Evolutionary conservation across 106 monocot species (phyloP), one percentile per base, ranked within the genome.

Genomic region (Allium cepa): DNA sequence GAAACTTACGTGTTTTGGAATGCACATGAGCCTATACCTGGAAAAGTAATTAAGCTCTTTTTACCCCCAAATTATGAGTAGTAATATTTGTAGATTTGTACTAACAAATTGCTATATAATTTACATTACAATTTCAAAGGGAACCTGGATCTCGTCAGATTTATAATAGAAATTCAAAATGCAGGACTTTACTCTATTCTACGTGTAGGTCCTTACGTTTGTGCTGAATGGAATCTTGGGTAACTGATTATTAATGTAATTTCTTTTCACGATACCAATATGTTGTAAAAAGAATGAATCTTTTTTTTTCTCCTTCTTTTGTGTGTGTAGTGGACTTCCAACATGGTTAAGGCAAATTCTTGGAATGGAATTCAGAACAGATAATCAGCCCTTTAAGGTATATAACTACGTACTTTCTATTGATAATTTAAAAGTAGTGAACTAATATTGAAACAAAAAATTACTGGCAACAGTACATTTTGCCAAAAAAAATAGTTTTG

Each of bases 1-100:
- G 75, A 78, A 50, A 83, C 82, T 13, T 83, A 83, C 67, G 78
- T 83, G 0, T 83, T 83, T 51, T 83, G 82, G 82, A 78, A 83
- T 55, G 57, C 67, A 17, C 82, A 83, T 53, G 69, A 79, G 52
- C 74, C 79, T 49, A 66, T 10, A 1, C 64, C 22, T 7, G 17
- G 76, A 7, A 49, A 76, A 69, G 76, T 76, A 22, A 36, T 36
- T 2, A 36, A 36, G 36, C 5, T 36, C 2, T 56, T 52, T 52
- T 11, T 64, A 46, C 0, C 22, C 22, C 22, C 46, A 7, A 0
- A 17, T 18, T 11, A 62, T 28, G 2, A 63, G 15, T 7, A 10
- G 7, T 70, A 16, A 22, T 10, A 46, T 27, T 27, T 11, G 53
- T 55, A 55, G 11, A 0, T 1, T 55, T 0, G 2, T 55, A 15